These are phyloP conservation scores for Sonneratia caseolaris DNA, from an alignment of 345 rosid species.

Conservation along the genomic window DNA sequence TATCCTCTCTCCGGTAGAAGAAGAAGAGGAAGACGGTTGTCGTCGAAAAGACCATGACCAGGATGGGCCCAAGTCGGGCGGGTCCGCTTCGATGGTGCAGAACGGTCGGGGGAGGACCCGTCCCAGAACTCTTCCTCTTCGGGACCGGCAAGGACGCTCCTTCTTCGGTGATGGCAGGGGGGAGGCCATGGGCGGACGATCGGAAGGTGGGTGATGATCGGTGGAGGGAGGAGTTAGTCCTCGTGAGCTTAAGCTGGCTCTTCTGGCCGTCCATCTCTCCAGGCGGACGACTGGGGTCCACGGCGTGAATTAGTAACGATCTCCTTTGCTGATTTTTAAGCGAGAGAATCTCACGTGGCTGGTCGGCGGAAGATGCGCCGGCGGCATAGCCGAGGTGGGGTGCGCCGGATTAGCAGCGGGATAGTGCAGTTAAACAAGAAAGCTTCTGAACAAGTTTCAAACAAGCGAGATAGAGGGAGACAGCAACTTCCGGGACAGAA, in stretches of 20 bases:
- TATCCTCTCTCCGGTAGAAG: constrained; percentile 28
- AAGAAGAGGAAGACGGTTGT: constrained; percentile 31
- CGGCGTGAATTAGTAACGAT: background rate
- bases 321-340: constrained; percentile 24
- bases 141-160: constrained; percentile 12
- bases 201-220: constrained; percentile 76
- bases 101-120: constrained; percentile 14
- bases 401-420: constrained; percentile 27
- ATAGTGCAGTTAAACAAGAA: background rate
- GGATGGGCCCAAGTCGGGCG: constrained; percentile 42
- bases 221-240: constrained; percentile 73
- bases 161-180: constrained; percentile 42
- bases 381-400: constrained; percentile 33
- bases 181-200: constrained; percentile 70
- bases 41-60: constrained; percentile 28
- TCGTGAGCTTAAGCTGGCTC: constrained; percentile 55
- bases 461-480: constrained; percentile 2
- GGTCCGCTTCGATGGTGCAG: constrained; percentile 30
- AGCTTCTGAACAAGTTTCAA: background rate
- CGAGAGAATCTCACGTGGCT: constrained; percentile 36
- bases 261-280: constrained; percentile 51
- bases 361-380: constrained; percentile 6
- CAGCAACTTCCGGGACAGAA: background rate
- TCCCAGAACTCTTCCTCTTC: constrained; percentile 14
- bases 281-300: background rate